phyloP scores from a whole-genome alignment of 495 filamentous ascomycete genomes.

The Bombardia bombarda region DNA sequence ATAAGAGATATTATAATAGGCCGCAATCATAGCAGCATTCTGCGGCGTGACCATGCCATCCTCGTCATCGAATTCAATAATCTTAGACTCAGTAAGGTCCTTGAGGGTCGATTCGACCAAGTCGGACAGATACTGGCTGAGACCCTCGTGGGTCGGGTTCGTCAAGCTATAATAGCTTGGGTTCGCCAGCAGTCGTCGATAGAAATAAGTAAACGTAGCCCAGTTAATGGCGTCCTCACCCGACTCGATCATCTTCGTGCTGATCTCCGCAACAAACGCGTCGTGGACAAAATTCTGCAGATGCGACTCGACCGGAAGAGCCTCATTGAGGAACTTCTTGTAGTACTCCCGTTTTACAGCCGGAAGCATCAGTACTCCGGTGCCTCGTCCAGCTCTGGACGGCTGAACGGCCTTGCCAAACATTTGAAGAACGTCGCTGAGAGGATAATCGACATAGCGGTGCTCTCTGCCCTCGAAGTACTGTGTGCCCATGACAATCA shows the following conservation, averaged over 20 bases:
- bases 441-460: conserved; percentile 92
- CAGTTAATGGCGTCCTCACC: conserved; percentile 98
- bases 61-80: conserved; percentile 94
- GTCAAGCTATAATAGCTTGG: conserved; percentile 92
- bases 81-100: conserved; percentile 87
- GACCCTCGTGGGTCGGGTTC: conserved; percentile 83
- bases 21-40: conserved; percentile 95
- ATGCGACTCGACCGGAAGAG: conserved; percentile 90
- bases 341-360: conserved; percentile 94
- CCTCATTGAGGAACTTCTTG: conserved; percentile 97
- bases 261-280: conserved; percentile 94
- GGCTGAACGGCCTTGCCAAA: conserved; percentile 86
- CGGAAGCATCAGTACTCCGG: conserved; percentile 90
- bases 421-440: conserved; percentile 99
- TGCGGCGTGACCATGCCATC: conserved; percentile 84
- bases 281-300: conserved; percentile 87
- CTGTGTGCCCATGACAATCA: conserved; percentile 97
- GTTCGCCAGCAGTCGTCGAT: conserved; percentile 91
- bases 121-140: conserved; percentile 92
- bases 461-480: conserved; percentile 97
- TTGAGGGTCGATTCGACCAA: conserved; percentile 88
- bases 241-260: conserved; percentile 84
- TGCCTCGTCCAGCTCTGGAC: conserved; percentile 66
- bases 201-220: conserved; percentile 98
- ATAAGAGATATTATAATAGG: conserved; percentile 99